These are phyloP conservation scores for Rutstroemia sp. DNA, from an alignment of 2,329 filamentous ascomycete genomes.

Conservation along the genomic window DNA sequence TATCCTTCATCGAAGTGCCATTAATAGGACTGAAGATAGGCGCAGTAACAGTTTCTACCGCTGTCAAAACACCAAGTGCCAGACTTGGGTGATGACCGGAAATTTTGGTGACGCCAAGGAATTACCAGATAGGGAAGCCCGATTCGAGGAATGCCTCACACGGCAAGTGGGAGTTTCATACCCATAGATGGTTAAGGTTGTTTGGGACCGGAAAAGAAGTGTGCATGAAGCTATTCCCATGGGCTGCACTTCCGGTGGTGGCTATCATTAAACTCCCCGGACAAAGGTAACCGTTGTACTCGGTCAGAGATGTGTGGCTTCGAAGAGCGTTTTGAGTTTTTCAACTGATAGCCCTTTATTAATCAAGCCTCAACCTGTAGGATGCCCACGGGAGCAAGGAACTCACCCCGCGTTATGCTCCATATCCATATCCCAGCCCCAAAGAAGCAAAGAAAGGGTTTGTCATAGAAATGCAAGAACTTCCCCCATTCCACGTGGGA, in stretches of 20 bases:
- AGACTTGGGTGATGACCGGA: not conserved
- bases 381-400: too few relatives aligned
- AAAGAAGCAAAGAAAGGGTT: not conserved
- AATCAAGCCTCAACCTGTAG: not conserved
- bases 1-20: too few relatives aligned
- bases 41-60: too few relatives aligned
- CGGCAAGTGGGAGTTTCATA: not conserved
- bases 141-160: not conserved
- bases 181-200: not conserved
- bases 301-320: not conserved
- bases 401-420: too few relatives aligned
- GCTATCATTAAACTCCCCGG: too few relatives aligned
- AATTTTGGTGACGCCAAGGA: not conserved
- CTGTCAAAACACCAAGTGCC: not conserved
- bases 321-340: not conserved
- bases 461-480: conserved; percentile 5
- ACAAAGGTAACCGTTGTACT: too few relatives aligned
- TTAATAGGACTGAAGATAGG: too few relatives aligned
- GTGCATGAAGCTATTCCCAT: not conserved
- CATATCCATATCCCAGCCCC: too few relatives aligned
- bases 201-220: not conserved
- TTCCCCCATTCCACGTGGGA: not conserved
- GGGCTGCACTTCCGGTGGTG: too few relatives aligned
- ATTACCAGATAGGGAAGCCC: not conserved
- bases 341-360: not conserved